Conservation (phyloP, 768 basidiomycete genomes). For the Mycena capillaripes region DNA sequence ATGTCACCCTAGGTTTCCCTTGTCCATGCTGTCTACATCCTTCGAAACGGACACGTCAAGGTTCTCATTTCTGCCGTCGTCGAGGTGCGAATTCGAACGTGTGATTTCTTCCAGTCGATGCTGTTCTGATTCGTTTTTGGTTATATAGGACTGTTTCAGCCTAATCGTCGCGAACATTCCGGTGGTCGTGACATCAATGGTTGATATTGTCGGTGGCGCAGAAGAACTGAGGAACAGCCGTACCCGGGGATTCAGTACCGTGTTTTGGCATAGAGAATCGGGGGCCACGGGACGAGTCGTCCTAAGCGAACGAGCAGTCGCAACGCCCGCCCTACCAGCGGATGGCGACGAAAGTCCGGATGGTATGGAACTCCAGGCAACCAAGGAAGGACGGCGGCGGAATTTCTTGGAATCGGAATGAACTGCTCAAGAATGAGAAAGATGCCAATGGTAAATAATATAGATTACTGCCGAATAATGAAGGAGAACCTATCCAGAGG, state of each 20-base stretch:
- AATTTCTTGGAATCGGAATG: background rate
- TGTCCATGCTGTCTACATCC: constrained; percentile 61
- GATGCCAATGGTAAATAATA: no score
- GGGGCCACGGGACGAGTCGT: background rate
- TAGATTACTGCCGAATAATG: no score
- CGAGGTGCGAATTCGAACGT: constrained; percentile 53
- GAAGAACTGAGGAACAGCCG: background rate
- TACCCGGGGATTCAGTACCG: background rate
- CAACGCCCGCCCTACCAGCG: background rate
- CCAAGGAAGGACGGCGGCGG: background rate
- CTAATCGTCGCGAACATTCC: background rate
- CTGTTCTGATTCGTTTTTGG: background rate
- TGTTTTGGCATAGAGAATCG: background rate
- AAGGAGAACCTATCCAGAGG: no score
- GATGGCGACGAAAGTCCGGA: background rate
- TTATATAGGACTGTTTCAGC: background rate
- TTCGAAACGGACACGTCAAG: constrained; percentile 44
- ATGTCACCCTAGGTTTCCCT: constrained; percentile 45
- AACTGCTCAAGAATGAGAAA: no score
- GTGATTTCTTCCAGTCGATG: no score
- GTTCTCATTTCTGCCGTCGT: constrained; percentile 56
- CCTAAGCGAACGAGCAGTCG: background rate
- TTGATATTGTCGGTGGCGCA: background rate
- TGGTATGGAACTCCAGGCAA: background rate
- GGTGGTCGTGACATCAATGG: background rate